Evolutionary conservation across 768 basidiomycete species (phyloP).

Genomic region (Crepidotus variabilis): DNA sequence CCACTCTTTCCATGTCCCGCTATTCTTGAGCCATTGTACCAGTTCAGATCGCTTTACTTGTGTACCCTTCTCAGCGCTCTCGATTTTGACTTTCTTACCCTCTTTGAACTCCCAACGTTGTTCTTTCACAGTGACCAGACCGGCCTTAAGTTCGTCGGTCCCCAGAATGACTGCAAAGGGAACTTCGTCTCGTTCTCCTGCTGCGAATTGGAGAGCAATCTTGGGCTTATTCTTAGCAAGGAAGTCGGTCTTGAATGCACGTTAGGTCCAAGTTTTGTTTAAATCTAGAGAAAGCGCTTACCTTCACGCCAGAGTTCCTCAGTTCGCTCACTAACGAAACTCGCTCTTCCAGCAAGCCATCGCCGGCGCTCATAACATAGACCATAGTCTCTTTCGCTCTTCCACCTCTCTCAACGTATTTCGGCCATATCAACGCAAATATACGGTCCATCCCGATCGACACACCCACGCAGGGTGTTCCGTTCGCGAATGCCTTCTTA

Average conservation of each 20-base stretch:
- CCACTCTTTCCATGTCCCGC: slow-evolving; percentile 42
- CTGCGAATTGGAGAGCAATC: slow-evolving; percentile 79
- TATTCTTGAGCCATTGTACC: slow-evolving; percentile 57
- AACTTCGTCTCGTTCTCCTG: slow-evolving; percentile 86
- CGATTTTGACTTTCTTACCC: slow-evolving; percentile 67
- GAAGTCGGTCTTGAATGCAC: slow-evolving; percentile 71
- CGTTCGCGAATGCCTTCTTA: slow-evolving; percentile 53
- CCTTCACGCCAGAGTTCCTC: slow-evolving; percentile 86
- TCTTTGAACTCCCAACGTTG: slow-evolving; percentile 78
- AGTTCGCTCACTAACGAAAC: slow-evolving; percentile 77
- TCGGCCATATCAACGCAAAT: slow-evolving; percentile 87
- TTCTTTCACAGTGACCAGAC: slow-evolving; percentile 87
- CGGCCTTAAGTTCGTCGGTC: slow-evolving; percentile 76
- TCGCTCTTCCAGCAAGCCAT: slow-evolving; percentile 83
- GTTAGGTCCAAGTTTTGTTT: not conserved
- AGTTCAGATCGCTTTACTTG: slow-evolving; percentile 61
- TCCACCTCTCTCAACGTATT: slow-evolving; percentile 75
- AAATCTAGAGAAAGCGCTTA: slow-evolving; percentile 24
- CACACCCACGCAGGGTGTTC: slow-evolving; percentile 81
- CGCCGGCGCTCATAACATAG: slow-evolving; percentile 89
- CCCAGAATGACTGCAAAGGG: slow-evolving; percentile 95
- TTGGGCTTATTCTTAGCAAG: slow-evolving; percentile 93
- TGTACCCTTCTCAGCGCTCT: slow-evolving; percentile 58
- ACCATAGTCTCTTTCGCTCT: slow-evolving; percentile 90
- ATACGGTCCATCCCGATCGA: slow-evolving; percentile 92